Evolutionary conservation across 352 stramenopile genomes (phyloP), one percentile per base, ranked within the genome.

Genomic region (Aphanomyces cochlioides): DNA sequence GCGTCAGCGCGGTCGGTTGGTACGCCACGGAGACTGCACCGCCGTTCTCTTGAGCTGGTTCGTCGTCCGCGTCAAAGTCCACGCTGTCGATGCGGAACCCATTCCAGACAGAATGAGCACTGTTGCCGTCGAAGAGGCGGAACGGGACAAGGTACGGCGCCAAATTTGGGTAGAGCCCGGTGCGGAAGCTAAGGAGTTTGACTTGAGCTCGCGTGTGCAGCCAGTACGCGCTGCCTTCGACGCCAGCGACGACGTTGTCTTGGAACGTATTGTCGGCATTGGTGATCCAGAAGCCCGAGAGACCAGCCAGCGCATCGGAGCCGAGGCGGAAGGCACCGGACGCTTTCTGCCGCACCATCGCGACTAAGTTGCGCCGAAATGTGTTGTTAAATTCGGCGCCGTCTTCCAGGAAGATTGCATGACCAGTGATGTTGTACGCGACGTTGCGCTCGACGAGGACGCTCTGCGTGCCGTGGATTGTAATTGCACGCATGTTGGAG

Each of bases 341-440:
- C 3, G 68, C 58, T 63, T 83, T 83, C 38, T 81, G 72, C 5
- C 66, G 63, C 5, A 84, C 78, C 6, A 79, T 68, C 39, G 77
- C 73, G 3, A 84, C 68, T 4, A 90, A 66, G 63, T 93, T 93
- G 38, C 78, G 36, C 12, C 61, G 43, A 38, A 93, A 83, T 0
- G 65, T 61, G 72, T 90, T 91, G 59, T 76, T 75, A n/a, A 58
- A 72, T 59, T 90, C 85, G 13, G 73, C 77, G 34, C 85, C 83
- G 69, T 89, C 81, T 73, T 91, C 82, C 7, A 90, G 66, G 72
- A 87, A 83, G 3, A 87, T 50, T 1, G 77, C 75, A 59, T 86
- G 79, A 13, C 79, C 82, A 2, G 73, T 73, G 41, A 85, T 78
- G 59, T 85, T 79, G 73, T 69, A 87, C 21, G 64, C 74, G 4